Base-by-base conservation (phyloP, 345 rosid genomes). In the Barbarea vulgaris region DNA sequence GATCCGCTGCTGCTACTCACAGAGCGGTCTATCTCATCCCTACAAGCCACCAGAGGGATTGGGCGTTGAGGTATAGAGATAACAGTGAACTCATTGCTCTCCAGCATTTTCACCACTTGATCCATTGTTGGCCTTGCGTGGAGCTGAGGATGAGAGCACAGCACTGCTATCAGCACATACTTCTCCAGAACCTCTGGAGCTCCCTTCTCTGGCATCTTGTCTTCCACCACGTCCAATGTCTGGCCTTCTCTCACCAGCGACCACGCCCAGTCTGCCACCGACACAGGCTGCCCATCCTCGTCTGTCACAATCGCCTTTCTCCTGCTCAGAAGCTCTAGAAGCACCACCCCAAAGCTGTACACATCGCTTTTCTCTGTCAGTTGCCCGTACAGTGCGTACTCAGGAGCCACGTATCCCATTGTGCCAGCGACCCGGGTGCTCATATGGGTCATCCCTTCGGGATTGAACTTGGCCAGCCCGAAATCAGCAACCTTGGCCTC, bases 351-450 rank as follows among this genome's bases (percentile, higher is more conserved):
- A 3, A 89, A 93, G 76, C 98, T 93, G 68, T 88, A 93, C 61
- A 93, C 98, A 14, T 93, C 98, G 33, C 97, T 93, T 63, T 91
- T 84, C 69, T 89, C 96, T 0, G 98, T 93, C 75, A 93, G 64
- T 27, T 93, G 96, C 57, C 97, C 98, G 41, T 93, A 91, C 66
- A 91, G 67, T 0, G 98, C 97, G 59, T 93, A 93, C 86, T 93
- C 98, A 1, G 98, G 98, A 4, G 98, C 98, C 25, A 93, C 96
- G 52, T 93, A 93, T 21, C 98, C 98, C 98, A 88, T 89, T 14
- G 98, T 93, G 11, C 98, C 98, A 0, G 97, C 98, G 3, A 91
- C 98, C 73, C 98, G 72, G 2, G 98, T 93, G 85, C 92, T 93
- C 86, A 88, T 50, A 84, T 91, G 97, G 21, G 98, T 86, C 80